A percentile compares a stretch with the other conserved stretches of the same genome.
Evolutionary conservation across 2,329 filamentous ascomycete species (phyloP).

Genomic region (Sporothrix brasiliensis): DNA sequence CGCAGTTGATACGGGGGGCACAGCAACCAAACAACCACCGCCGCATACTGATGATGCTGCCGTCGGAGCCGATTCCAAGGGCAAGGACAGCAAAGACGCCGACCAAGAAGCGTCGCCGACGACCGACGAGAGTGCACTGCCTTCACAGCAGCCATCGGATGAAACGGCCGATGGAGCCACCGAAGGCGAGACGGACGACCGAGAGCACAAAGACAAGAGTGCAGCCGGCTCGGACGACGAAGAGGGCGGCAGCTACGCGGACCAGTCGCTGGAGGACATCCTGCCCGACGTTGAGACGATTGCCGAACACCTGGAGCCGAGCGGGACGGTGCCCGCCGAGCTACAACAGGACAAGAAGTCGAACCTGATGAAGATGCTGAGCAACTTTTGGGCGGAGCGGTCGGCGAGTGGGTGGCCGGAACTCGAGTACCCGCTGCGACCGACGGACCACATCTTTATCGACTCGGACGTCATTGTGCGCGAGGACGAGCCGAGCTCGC

Average conservation of each 20-base stretch:
- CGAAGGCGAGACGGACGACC: conserved; percentile 47
- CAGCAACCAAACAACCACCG: no score
- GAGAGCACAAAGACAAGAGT: conserved; percentile 44
- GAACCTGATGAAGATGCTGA: conserved; percentile 91
- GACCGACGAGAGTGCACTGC: conserved; percentile 13
- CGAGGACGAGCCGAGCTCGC: conserved; percentile 94
- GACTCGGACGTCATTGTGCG: conserved; percentile 96
- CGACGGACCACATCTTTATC: conserved; percentile 91
- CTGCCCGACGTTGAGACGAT: conserved; percentile 65
- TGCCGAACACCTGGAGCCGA: conserved; percentile 63
- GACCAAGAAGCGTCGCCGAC: background rate
- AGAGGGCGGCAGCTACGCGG: conserved; percentile 67
- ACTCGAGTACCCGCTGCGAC: conserved; percentile 86
- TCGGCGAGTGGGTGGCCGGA: conserved; percentile 93
- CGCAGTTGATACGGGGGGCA: background rate
- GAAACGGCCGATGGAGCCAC: conserved; percentile 31
- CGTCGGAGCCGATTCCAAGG: background rate
- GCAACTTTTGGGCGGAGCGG: conserved; percentile 97
- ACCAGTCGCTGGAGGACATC: conserved; percentile 71
- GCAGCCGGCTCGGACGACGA: conserved; percentile 71
- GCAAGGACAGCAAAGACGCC: background rate
- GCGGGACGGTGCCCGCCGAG: conserved; percentile 66
- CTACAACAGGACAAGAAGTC: conserved; percentile 91
- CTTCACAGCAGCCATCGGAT: conserved; percentile 39
- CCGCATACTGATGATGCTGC: background rate